A percentile compares a stretch with the other conserved stretches of the same genome.
phyloP scores from a whole-genome alignment of 106 monocot genomes.

The Agapanthus africanus region DNA sequence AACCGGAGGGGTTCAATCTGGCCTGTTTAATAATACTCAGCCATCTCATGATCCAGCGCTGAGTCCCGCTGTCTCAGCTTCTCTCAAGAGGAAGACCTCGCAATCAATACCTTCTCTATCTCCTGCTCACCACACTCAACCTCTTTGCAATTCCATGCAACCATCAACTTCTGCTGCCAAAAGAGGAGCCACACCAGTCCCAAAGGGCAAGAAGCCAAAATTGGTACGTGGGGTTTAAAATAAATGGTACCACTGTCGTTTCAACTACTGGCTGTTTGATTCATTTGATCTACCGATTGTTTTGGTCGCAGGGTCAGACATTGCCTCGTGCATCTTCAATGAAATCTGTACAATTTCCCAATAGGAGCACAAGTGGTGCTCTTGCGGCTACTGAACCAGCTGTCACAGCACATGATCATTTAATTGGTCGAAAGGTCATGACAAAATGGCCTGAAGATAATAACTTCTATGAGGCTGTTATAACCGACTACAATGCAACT shows the following conservation, averaged over 20 bases:
- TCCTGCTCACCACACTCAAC: conserved; percentile 49
- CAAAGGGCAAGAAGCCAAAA: conserved; percentile 83
- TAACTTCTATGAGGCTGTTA: conserved; percentile 92
- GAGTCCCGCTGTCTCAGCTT: conserved; percentile 63
- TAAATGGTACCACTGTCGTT: no score
- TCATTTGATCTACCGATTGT: neutral
- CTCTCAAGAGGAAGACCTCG: conserved; percentile 78
- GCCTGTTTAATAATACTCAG: conserved; percentile 49
- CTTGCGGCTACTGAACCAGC: conserved; percentile 25
- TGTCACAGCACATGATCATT: conserved; percentile 11
- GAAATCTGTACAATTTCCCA: conserved; percentile 15
- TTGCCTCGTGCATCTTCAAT: conserved; percentile 36
- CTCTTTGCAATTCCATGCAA: conserved; percentile 38
- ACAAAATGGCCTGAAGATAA: conserved; percentile 96
- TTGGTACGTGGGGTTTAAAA: no score
- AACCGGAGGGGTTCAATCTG: conserved; percentile 41
- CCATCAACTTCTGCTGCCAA: conserved; percentile 59
- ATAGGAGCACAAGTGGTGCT: conserved; percentile 29
- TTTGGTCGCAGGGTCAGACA: conserved; percentile 32
- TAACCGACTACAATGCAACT: conserved; percentile 70
- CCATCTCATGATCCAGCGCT: conserved; percentile 44
- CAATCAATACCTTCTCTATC: conserved; percentile 56
- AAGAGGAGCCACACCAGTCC: conserved; percentile 35
- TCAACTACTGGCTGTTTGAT: neutral
- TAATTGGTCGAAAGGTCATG: conserved; percentile 79